Evolutionary conservation across 2,329 filamentous ascomycete species (phyloP).

Genomic region (Leptographium flavum): DNA sequence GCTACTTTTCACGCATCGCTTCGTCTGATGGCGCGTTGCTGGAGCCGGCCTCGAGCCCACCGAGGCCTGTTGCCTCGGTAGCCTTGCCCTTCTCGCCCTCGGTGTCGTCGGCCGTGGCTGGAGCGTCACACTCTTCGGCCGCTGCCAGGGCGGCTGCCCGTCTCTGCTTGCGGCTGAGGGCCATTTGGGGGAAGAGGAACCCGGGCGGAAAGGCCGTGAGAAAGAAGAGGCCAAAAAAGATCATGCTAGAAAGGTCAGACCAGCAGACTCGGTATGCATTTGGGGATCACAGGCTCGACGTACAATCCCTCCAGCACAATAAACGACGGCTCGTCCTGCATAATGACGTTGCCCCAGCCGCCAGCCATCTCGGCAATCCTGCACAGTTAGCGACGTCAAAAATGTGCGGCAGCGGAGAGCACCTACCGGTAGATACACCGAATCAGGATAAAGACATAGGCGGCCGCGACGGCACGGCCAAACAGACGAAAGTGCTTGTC

Average conservation of each 20-base stretch:
- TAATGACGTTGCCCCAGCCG: conserved; percentile 48
- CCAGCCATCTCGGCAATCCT: conserved; percentile 50
- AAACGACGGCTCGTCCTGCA: conserved; percentile 47
- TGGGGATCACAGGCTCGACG: conserved; percentile 9
- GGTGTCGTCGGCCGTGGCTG: neutral
- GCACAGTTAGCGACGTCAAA: neutral
- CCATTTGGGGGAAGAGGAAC: conserved; percentile 40
- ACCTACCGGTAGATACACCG: conserved; percentile 40
- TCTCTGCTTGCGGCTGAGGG: conserved; percentile 10
- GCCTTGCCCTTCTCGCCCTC: neutral
- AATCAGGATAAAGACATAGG: conserved; percentile 31
- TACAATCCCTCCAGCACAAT: conserved; percentile 42
- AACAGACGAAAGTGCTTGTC: conserved; percentile 29
- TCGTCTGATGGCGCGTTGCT: neutral
- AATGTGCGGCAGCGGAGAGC: neutral
- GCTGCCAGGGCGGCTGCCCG: neutral
- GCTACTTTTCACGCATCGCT: neutral
- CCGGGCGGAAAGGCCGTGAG: conserved; percentile 40
- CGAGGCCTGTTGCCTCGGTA: neutral
- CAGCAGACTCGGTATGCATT: neutral
- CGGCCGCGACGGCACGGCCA: conserved; percentile 25
- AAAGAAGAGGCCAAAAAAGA: conserved; percentile 33
- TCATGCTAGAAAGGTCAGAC: conserved; percentile 20
- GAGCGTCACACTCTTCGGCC: neutral
- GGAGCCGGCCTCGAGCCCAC: neutral